Evolutionary conservation across 768 basidiomycete species (phyloP).

Genomic region (Boletus rex-veris): DNA sequence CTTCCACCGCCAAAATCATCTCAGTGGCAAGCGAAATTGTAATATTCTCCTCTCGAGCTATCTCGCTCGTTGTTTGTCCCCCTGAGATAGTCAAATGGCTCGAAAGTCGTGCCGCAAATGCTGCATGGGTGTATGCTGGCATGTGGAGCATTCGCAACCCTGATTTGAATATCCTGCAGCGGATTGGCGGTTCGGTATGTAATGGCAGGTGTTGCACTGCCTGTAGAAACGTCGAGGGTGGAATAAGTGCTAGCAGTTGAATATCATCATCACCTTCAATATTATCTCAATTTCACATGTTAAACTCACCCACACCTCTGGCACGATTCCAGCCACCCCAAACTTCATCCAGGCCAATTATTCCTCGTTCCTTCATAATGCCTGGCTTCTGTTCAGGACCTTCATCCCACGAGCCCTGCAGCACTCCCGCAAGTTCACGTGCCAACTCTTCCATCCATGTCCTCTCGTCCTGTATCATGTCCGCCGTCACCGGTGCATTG

Average conservation of each 20-base stretch:
- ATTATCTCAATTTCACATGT: background rate
- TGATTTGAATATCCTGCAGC: conserved; percentile 62
- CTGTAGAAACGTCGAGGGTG: conserved; percentile 82
- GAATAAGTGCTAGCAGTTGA: conserved; percentile 67
- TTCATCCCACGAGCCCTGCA: conserved; percentile 45
- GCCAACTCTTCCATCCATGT: conserved; percentile 80
- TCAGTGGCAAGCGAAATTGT: conserved; percentile 72
- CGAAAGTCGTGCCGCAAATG: conserved; percentile 67
- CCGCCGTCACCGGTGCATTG: conserved; percentile 79
- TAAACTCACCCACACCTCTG: conserved; percentile 70
- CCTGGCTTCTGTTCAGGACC: conserved; percentile 28
- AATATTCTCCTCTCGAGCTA: conserved; percentile 69
- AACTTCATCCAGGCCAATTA: conserved; percentile 86
- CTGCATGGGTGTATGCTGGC: conserved; percentile 63
- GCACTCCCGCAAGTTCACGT: conserved; percentile 71
- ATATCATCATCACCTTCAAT: background rate
- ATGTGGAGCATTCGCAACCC: conserved; percentile 83
- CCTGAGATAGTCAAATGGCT: conserved; percentile 49
- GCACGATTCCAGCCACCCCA: conserved; percentile 97
- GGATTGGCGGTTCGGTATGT: conserved; percentile 66
- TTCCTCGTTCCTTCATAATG: conserved; percentile 75
- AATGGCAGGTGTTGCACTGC: conserved; percentile 63
- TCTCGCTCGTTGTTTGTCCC: conserved; percentile 58
- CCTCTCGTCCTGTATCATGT: conserved; percentile 82
- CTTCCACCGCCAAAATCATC: conserved; percentile 74